A percentile compares a stretch with the other conserved stretches of the same genome.
phyloP scores from a whole-genome alignment of 495 filamentous ascomycete species.

The Penicillium roqueforti region DNA sequence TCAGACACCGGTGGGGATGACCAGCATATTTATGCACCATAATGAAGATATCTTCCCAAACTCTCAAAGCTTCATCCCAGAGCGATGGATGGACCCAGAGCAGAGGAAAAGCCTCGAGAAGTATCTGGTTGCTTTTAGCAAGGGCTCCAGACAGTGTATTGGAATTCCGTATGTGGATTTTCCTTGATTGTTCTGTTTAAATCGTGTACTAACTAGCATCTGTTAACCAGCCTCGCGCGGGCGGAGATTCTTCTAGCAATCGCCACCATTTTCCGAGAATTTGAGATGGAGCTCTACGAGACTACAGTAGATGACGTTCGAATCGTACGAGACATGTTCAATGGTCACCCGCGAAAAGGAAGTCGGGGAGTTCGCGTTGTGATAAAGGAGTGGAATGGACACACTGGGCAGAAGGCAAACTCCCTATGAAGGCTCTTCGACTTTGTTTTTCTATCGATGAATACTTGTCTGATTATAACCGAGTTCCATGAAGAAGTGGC shows the following conservation, averaged over 20 bases:
- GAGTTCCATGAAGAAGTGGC: not conserved
- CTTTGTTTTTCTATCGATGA: not conserved
- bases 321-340: conserved; percentile 22
- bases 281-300: conserved; percentile 35
- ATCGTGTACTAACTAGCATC: conserved; percentile 3
- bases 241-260: conserved; percentile 34
- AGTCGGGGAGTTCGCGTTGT: conserved; percentile 13
- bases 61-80: conserved; percentile 37
- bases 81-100: conserved; percentile 38
- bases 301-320: conserved; percentile 33
- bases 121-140: conserved; percentile 46
- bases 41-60: conserved; percentile 40
- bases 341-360: conserved; percentile 7
- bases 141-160: conserved; percentile 46
- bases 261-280: conserved; percentile 22
- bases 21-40: conserved; percentile 35
- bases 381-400: conserved; percentile 2
- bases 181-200: not conserved
- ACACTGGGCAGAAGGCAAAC: not conserved
- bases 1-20: conserved; percentile 43
- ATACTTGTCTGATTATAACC: not conserved
- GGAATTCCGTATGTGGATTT: conserved; percentile 40
- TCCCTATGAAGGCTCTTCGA: not conserved
- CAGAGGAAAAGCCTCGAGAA: conserved; percentile 36
- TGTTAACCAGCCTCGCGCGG: conserved; percentile 26